phyloP scores from a whole-genome alignment of 2,329 filamentous ascomycete genomes.

The Xenoacremonium recifei region DNA sequence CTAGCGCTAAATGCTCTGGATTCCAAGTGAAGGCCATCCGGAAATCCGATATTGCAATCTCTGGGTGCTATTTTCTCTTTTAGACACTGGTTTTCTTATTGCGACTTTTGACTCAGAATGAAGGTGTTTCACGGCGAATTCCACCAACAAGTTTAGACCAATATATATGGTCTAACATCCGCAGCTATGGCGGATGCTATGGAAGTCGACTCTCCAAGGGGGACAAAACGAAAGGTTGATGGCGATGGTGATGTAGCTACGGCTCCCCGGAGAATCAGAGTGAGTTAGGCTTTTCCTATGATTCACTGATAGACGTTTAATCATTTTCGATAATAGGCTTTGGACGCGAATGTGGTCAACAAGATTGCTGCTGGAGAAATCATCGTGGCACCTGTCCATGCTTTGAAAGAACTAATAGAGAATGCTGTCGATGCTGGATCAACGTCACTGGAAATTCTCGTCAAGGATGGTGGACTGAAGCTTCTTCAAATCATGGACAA shows the following conservation, averaged over 20 bases:
- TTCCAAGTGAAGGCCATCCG: no score
- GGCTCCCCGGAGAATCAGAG: constrained; percentile 49
- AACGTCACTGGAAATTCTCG: constrained; percentile 83
- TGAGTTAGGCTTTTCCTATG: constrained; percentile 24
- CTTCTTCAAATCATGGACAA: constrained; percentile 97
- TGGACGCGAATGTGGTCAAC: constrained; percentile 92
- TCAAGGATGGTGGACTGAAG: constrained; percentile 94
- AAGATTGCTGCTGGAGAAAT: constrained; percentile 99
- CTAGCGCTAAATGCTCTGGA: no score
- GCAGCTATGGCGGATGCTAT: constrained; percentile 38
- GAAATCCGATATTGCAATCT: no score
- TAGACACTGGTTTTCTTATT: no score
- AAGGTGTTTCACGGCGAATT: no score
- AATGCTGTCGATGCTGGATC: constrained; percentile 98
- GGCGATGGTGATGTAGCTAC: constrained; percentile 34
- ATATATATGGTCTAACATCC: no score
- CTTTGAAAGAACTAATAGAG: constrained; percentile 93
- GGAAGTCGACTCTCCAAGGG: constrained; percentile 40
- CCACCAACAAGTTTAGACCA: no score
- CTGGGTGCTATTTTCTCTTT: no score
- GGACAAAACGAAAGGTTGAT: constrained; percentile 51
- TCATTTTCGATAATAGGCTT: constrained; percentile 54
- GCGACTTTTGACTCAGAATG: no score
- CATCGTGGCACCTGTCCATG: constrained; percentile 94
- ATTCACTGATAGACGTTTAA: constrained; percentile 10